These are phyloP conservation scores for Aspergillus uvarum DNA, from an alignment of 2,329 filamentous ascomycete species.

Conservation along the genomic window DNA sequence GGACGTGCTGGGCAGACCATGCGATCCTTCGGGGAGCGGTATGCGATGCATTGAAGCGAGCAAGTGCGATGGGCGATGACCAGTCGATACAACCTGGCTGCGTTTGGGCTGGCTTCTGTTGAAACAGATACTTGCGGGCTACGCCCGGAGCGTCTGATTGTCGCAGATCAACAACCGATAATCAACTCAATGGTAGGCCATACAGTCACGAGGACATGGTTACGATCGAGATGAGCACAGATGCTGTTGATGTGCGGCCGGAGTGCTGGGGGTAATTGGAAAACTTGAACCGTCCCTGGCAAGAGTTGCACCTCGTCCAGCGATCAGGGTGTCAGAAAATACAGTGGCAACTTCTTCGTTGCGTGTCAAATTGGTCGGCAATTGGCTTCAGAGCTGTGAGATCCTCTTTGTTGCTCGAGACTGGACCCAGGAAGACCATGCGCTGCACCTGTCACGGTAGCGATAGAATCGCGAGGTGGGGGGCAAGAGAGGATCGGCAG, in stretches of 20 bases:
- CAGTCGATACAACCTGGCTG: no score
- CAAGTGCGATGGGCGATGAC: no score
- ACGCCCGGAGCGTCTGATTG: slow-evolving; percentile 16
- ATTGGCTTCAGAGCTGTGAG: not conserved
- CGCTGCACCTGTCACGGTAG: not conserved
- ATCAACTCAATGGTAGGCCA: slow-evolving; percentile 19
- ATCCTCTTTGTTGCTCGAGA: not conserved
- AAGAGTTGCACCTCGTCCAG: slow-evolving; percentile 7
- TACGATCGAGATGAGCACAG: slow-evolving; percentile 13
- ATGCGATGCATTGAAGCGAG: slow-evolving; percentile 31
- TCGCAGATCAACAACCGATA: slow-evolving; percentile 19
- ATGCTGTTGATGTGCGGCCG: slow-evolving; percentile 7
- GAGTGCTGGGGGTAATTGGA: not conserved
- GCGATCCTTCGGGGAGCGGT: slow-evolving; percentile 31
- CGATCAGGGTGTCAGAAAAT: not conserved
- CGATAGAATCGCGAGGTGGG: slow-evolving; percentile 1
- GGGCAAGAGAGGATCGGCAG: slow-evolving; percentile 9
- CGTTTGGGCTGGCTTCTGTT: slow-evolving; percentile 29
- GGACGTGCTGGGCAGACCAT: slow-evolving; percentile 29
- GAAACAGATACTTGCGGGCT: not conserved
- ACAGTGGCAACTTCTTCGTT: not conserved
- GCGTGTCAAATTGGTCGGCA: not conserved
- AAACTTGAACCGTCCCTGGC: not conserved
- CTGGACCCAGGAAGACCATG: not conserved
- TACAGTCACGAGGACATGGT: slow-evolving; percentile 25